Evolutionary conservation across 257 asterid species (phyloP).

Genomic region (Solanum rostratum): DNA sequence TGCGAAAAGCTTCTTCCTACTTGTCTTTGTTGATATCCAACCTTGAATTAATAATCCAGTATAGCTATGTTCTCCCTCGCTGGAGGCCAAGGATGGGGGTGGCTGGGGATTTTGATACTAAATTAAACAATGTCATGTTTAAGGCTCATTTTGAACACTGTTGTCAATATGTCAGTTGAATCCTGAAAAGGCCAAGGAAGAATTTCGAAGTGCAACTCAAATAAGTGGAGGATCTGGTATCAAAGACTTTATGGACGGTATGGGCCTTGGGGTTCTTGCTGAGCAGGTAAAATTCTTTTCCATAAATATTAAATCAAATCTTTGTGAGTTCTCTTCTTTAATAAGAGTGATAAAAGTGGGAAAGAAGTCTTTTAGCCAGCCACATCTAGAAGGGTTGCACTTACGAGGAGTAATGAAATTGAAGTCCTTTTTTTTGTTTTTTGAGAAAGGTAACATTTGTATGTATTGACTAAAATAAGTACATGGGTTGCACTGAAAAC

Average conservation of each 20-base stretch:
- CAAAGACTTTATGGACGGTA: slow-evolving; percentile 97
- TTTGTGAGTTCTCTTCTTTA: background rate
- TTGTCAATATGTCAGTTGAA: slow-evolving; percentile 49
- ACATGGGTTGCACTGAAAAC: too few relatives aligned
- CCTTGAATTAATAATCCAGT: background rate
- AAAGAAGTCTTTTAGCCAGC: background rate
- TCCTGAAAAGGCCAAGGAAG: slow-evolving; percentile 95
- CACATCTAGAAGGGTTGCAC: background rate
- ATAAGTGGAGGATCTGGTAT: slow-evolving; percentile 76
- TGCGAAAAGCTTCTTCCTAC: slow-evolving; percentile 4
- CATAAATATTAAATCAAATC: background rate
- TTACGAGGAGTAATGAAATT: background rate
- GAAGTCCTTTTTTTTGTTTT: background rate
- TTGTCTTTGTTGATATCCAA: background rate
- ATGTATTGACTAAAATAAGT: too few relatives aligned
- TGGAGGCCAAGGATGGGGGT: background rate
- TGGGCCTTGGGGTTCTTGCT: slow-evolving; percentile 90
- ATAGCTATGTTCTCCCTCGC: background rate
- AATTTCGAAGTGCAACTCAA: slow-evolving; percentile 56
- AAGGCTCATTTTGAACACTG: background rate
- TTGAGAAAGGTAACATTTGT: too few relatives aligned
- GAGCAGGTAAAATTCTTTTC: slow-evolving; percentile 59
- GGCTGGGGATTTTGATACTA: background rate
- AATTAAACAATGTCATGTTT: background rate
- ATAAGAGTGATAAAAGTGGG: background rate